phyloP scores from a whole-genome alignment of 73 alveolate species.

The Paramecium sexaurelia region DNA sequence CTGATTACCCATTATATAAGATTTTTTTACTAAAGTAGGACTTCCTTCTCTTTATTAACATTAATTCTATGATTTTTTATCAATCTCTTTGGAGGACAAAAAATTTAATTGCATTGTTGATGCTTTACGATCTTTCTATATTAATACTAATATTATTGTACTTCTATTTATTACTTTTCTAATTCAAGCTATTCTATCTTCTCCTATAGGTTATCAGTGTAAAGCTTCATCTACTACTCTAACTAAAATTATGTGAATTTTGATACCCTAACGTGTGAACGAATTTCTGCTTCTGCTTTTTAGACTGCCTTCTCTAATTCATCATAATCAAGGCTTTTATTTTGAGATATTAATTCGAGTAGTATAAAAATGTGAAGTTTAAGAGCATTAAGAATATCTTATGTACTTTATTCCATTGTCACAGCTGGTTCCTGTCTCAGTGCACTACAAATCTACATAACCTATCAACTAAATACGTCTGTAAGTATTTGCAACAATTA shows the following conservation, averaged over 20 bases:
- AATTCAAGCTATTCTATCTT: neutral
- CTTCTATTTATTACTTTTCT: neutral
- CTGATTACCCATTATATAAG: neutral
- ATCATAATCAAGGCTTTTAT: neutral
- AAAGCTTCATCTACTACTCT: slow-evolving; percentile 19
- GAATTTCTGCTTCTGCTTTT: slow-evolving; percentile 14
- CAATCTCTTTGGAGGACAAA: neutral
- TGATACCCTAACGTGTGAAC: neutral
- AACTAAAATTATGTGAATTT: neutral
- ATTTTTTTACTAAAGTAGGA: neutral
- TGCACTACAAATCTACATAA: neutral
- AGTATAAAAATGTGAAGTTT: neutral
- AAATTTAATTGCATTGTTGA: neutral
- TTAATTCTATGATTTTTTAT: neutral
- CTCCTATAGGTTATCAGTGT: neutral
- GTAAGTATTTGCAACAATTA: neutral
- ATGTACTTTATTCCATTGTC: neutral
- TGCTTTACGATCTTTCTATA: neutral
- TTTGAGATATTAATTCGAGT: slow-evolving; percentile 10
- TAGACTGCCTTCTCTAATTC: slow-evolving; percentile 24
- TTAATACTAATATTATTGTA: neutral
- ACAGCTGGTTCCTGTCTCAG: neutral
- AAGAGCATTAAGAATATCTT: neutral
- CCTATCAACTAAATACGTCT: neutral
- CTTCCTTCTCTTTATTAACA: neutral